These are phyloP conservation scores for Geranium incanum DNA, from an alignment of 441 rosid species.

Conservation along the genomic window DNA sequence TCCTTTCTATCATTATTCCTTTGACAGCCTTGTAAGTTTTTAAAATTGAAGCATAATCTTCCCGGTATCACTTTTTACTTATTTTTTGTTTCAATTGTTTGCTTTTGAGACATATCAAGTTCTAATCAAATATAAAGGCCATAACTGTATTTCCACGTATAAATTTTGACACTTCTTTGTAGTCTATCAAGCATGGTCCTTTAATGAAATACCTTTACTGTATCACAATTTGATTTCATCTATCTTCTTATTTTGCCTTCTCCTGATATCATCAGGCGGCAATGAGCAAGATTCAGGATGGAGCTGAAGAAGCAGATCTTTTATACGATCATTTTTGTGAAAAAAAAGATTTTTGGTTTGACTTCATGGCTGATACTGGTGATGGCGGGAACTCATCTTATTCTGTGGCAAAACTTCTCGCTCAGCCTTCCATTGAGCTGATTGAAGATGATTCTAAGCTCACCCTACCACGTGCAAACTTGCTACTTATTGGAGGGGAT, in stretches of 20 bases:
- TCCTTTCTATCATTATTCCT: conserved; percentile 1
- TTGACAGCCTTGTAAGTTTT: neutral
- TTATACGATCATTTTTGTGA: conserved; percentile 74
- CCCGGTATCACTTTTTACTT: neutral
- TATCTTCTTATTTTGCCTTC: conserved; percentile 8
- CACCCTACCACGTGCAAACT: conserved; percentile 60
- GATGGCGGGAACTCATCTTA: conserved; percentile 99
- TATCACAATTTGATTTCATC: conserved; percentile 3
- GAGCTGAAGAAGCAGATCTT: conserved; percentile 48
- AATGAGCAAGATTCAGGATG: conserved; percentile 56
- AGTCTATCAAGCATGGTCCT: neutral
- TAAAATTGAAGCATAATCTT: neutral
- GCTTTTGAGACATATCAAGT: neutral
- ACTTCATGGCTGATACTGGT: conserved; percentile 99
- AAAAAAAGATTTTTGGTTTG: conserved; percentile 84
- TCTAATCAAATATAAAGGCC: neutral
- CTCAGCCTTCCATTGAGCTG: conserved; percentile 61
- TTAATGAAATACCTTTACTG: neutral
- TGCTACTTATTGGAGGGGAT: conserved; percentile 95
- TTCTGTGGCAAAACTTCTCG: conserved; percentile 75
- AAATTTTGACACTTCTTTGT: neutral
- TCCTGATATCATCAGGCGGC: conserved; percentile 61
- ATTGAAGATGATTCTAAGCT: conserved; percentile 34
- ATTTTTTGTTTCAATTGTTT: neutral
- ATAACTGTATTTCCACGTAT: neutral